phyloP scores from a whole-genome alignment of 108 stramenopile genomes.

The Stephanodiscus triporus region DNA sequence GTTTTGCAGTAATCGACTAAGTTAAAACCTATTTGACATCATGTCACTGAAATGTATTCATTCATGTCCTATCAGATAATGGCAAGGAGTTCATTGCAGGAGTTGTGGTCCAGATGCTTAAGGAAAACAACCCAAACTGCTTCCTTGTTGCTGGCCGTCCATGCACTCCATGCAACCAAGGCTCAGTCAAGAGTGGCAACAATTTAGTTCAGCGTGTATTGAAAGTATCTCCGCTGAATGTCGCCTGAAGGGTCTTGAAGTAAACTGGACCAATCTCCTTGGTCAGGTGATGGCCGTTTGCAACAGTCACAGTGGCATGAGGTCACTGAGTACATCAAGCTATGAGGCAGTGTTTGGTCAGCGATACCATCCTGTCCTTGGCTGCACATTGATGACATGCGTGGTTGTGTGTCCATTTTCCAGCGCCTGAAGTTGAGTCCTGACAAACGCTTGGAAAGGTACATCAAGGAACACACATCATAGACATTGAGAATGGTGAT shows the following conservation, averaged over 20 bases:
- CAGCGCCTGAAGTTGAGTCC: not conserved
- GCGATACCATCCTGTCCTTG: not conserved
- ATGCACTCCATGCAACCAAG: no score
- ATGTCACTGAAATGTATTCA: no score
- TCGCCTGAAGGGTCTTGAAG: not conserved
- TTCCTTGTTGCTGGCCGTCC: no score
- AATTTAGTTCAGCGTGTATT: constrained; percentile 22
- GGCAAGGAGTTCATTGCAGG: no score
- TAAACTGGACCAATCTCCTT: constrained; percentile 17
- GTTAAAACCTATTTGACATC: no score
- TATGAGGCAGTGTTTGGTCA: constrained; percentile 18
- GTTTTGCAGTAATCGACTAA: no score
- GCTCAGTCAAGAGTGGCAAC: not conserved
- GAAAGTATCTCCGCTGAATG: not conserved
- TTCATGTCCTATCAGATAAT: no score
- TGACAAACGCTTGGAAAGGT: no score
- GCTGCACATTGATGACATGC: not conserved
- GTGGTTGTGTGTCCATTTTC: not conserved
- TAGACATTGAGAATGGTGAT: not conserved
- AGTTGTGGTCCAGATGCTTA: no score
- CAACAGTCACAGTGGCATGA: constrained; percentile 6
- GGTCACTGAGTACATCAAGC: not conserved
- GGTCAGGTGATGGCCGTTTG: constrained; percentile 4
- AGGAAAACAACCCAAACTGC: no score
- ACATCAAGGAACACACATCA: not conserved